Evolutionary conservation across 2,329 filamentous ascomycete genomes (phyloP).

Genomic region (Lachnellula willkommii): DNA sequence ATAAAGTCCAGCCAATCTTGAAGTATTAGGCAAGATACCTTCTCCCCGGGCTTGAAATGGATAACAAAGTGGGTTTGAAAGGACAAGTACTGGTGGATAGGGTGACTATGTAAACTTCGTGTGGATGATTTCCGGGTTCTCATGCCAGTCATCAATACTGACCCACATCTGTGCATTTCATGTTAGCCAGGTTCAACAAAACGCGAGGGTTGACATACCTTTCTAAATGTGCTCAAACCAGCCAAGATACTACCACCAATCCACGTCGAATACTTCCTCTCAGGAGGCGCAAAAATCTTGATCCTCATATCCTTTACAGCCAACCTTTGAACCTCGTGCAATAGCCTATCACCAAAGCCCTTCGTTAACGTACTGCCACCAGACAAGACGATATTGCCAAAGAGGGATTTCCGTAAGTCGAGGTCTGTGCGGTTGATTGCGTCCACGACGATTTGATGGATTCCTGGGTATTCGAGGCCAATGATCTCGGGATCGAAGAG

Average conservation of each 20-base stretch:
- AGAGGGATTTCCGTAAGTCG: constrained; percentile 88
- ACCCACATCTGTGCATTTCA: constrained; percentile 81
- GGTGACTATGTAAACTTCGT: constrained; percentile 78
- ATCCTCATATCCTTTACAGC: constrained; percentile 99
- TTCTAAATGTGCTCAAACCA: constrained; percentile 94
- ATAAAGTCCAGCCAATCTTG: too few relatives aligned
- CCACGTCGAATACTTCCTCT: constrained; percentile 98
- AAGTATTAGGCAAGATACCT: too few relatives aligned
- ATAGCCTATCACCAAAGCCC: constrained; percentile 87
- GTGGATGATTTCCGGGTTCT: constrained; percentile 98
- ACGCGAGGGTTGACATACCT: constrained; percentile 53
- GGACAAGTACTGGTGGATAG: neutral
- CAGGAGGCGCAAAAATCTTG: constrained; percentile 96
- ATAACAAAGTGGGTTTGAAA: neutral
- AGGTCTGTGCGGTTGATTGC: constrained; percentile 92
- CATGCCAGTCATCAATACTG: constrained; percentile 98
- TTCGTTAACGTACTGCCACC: constrained; percentile 95
- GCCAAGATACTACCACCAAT: constrained; percentile 97
- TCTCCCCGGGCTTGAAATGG: neutral
- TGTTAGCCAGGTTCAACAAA: constrained; percentile 11
- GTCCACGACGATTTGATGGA: constrained; percentile 97
- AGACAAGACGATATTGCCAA: constrained; percentile 94
- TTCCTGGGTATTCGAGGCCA: constrained; percentile 89
- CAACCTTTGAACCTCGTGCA: constrained; percentile 86
- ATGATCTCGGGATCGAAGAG: constrained; percentile 97